Percentiles rank a stretch among this genome's conserved stretches.
Evolutionary conservation across 371 early-diverging fungal genomes (phyloP).

Genomic region (Mucor piriformis): DNA sequence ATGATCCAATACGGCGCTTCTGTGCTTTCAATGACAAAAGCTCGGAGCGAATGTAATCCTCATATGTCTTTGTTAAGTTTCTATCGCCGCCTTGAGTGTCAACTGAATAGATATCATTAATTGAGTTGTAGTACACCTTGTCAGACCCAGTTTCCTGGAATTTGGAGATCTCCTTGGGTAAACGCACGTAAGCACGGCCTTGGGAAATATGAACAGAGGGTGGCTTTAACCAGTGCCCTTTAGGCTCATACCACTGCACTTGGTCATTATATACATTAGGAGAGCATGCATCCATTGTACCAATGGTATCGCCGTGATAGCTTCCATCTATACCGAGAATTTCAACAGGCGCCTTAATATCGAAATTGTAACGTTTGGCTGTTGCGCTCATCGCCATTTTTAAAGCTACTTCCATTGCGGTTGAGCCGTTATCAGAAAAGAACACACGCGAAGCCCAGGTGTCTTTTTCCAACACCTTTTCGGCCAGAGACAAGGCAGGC

Average conservation of each 20-base stretch:
- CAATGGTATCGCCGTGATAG: slow-evolving; percentile 89
- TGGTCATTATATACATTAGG: slow-evolving; percentile 77
- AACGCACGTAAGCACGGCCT: slow-evolving; percentile 53
- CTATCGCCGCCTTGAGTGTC: slow-evolving; percentile 25
- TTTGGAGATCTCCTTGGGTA: slow-evolving; percentile 37
- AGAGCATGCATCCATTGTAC: slow-evolving; percentile 81
- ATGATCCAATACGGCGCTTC: slow-evolving; percentile 70
- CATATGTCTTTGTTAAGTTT: slow-evolving; percentile 50
- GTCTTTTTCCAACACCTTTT: slow-evolving; percentile 66
- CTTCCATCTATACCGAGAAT: slow-evolving; percentile 75
- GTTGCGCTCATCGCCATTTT: slow-evolving; percentile 76
- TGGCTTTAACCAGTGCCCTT: slow-evolving; percentile 78
- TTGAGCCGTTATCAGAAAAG: slow-evolving; percentile 82
- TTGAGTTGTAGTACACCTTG: slow-evolving; percentile 30
- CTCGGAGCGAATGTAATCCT: slow-evolving; percentile 48
- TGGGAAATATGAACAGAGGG: slow-evolving; percentile 69
- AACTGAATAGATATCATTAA: slow-evolving; percentile 41
- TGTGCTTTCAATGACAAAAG: slow-evolving; percentile 44
- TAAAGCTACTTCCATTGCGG: slow-evolving; percentile 81
- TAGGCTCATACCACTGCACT: slow-evolving; percentile 79
- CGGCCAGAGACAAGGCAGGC: slow-evolving; percentile 68
- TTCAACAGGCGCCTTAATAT: slow-evolving; percentile 51
- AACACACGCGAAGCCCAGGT: slow-evolving; percentile 79
- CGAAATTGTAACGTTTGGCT: slow-evolving; percentile 45
- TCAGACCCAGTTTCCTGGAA: slow-evolving; percentile 6